Percentiles rank a stretch among this genome's conserved stretches.
Conservation (phyloP, 352 stramenopile genomes). For the Thraustotheca clavata region DNA sequence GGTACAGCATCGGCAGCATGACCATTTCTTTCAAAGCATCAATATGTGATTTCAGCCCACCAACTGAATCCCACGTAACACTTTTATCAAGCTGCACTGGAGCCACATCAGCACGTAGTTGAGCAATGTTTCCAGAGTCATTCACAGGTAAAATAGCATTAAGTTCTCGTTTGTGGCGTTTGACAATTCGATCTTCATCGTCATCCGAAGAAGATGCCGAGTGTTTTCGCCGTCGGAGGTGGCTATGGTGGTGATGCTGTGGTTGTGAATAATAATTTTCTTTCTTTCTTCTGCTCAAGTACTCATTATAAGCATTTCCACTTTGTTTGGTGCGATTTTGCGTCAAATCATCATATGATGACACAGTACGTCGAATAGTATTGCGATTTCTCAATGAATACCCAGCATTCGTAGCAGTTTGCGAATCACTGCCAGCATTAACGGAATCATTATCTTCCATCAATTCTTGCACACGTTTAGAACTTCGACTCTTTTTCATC, state of each 20-base stretch:
- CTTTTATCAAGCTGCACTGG: conserved; percentile 74
- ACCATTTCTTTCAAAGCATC: conserved; percentile 92
- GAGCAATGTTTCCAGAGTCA: conserved; percentile 29
- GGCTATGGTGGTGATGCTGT: no score
- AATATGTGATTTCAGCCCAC: conserved; percentile 78
- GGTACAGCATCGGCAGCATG: conserved; percentile 87
- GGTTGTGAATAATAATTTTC: not conserved
- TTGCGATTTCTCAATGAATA: conserved; percentile 23
- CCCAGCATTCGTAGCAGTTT: not conserved
- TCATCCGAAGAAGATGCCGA: conserved; percentile 28
- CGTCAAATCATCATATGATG: not conserved
- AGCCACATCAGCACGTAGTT: conserved; percentile 62
- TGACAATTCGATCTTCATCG: conserved; percentile 54
- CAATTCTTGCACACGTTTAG: not conserved
- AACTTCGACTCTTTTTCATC: not conserved
- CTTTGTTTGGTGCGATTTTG: conserved; percentile 27
- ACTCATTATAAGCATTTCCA: conserved; percentile 34
- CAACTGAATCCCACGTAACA: conserved; percentile 81
- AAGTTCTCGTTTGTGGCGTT: conserved; percentile 24
- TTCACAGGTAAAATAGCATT: conserved; percentile 21
- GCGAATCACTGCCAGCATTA: not conserved
- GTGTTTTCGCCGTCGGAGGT: conserved; percentile 28
- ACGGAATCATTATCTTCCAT: not conserved
- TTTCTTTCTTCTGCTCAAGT: conserved; percentile 18
- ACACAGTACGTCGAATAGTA: conserved; percentile 4